Evolutionary conservation across 2,329 filamentous ascomycete species (phyloP), one percentile per base, ranked within the genome.

Genomic region (Verticillium isaacii): DNA sequence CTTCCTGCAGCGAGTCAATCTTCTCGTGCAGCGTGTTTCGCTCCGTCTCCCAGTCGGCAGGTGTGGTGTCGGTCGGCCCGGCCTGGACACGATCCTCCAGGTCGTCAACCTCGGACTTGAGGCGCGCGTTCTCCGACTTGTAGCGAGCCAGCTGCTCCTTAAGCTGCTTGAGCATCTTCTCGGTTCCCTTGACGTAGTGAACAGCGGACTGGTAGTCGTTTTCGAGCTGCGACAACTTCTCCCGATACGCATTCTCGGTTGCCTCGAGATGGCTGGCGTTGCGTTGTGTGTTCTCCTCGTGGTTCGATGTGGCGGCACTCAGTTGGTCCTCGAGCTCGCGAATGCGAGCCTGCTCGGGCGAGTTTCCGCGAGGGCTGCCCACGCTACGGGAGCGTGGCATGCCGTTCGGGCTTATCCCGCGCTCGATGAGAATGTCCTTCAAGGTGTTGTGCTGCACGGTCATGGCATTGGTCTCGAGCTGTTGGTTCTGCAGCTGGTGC

Each of bases 151-250:
- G 82, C 77, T 99, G 95, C 70, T 97, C 93, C 80, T 98, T 98
- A 83, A 99, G 94, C 75, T 96, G 94, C 76, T 95, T 93, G 57
- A 99, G 85, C 93, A 99, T 97, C 84, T 97, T 98, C 77, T 99
- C 95, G 1, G 95, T 98, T 62, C 95, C 95, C 76, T 97, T 96
- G 68, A 99, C 92, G 71, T 99, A 99, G 75, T 97, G 95, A 58
- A 98, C 93, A 17, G 95, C 94, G 52, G 95, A 97, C 75, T 97
- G 93, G 73, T 99, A 97, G 74, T 99, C 95, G 72, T 93, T 96
- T 77, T 98, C 93, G 36, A 99, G 86, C 72, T 97, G 93, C 63
- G 92, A 86, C 59, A 99, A 83, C 75, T 97, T 97, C 73, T 97
- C 93, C 65, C 93, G 90, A 78, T 96, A 98, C 56, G 91, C 86